Conservation (phyloP, 495 filamentous ascomycete genomes). For the Cenococcum geophilum region DNA sequence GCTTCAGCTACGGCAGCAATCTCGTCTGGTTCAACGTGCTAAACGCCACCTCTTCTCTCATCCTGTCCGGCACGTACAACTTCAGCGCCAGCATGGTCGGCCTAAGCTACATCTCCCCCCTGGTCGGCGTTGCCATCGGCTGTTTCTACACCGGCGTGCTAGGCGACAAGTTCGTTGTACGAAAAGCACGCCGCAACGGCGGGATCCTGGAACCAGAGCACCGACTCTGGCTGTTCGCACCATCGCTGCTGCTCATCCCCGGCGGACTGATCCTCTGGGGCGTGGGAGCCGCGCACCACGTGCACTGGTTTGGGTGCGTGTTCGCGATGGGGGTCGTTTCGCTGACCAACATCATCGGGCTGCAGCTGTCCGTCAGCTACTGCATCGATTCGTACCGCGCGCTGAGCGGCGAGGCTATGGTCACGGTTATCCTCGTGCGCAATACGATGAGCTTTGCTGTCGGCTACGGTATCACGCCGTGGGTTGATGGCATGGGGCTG, state of each 20-base stretch:
- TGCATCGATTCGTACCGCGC: constrained; percentile 60
- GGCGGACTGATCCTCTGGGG: constrained; percentile 59
- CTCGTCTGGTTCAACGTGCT: constrained; percentile 63
- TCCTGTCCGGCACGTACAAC: constrained; percentile 53
- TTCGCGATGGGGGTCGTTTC: constrained; percentile 58
- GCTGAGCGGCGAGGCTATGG: constrained; percentile 56
- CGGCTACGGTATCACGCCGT: constrained; percentile 58
- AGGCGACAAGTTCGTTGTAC: constrained; percentile 54
- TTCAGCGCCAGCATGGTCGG: constrained; percentile 56
- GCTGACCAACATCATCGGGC: constrained; percentile 51
- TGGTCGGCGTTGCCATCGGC: constrained; percentile 50
- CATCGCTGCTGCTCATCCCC: constrained; percentile 51
- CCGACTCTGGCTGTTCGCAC: constrained; percentile 53
- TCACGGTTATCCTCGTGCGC: constrained; percentile 57
- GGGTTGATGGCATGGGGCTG: constrained; percentile 54
- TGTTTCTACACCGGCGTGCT: constrained; percentile 47
- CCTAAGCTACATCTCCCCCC: constrained; percentile 53
- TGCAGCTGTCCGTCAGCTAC: constrained; percentile 57
- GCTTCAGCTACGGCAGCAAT: constrained; percentile 59
- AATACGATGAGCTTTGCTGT: constrained; percentile 63
- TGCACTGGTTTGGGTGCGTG: constrained; percentile 47
- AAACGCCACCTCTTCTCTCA: constrained; percentile 58
- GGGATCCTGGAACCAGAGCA: constrained; percentile 59
- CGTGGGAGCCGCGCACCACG: constrained; percentile 53
- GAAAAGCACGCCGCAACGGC: constrained; percentile 54